Conservation (phyloP, 805 yeast species). For the Lipomyces kockii region DNA sequence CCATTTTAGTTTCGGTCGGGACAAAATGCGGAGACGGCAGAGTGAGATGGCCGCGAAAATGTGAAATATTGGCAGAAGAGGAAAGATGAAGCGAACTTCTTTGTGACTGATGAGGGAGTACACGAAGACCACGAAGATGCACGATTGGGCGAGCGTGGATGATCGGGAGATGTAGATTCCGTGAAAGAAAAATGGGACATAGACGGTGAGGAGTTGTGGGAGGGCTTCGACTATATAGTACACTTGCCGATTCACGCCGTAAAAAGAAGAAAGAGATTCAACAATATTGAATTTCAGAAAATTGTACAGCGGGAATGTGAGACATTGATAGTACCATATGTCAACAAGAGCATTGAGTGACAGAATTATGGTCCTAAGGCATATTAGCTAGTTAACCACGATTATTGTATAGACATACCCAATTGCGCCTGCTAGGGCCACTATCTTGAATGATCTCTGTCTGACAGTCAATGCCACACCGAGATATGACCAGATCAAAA, state of each 20-base stretch:
- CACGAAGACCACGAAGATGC: constrained; percentile 53
- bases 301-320: constrained; percentile 59
- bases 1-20: constrained; percentile 4
- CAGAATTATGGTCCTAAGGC: constrained; percentile 44
- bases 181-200: constrained; percentile 62
- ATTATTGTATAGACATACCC: constrained; percentile 29
- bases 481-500: constrained; percentile 70
- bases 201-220: constrained; percentile 73
- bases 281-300: constrained; percentile 80
- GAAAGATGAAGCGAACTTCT: constrained; percentile 88
- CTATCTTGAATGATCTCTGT: constrained; percentile 21
- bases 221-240: constrained; percentile 83
- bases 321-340: constrained; percentile 59
- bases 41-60: constrained; percentile 51
- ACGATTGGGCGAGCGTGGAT: constrained; percentile 41
- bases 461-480: constrained; percentile 50
- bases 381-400: background rate
- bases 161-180: constrained; percentile 47
- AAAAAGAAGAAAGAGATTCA: constrained; percentile 73
- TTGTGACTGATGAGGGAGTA: constrained; percentile 80
- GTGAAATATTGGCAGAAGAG: constrained; percentile 75
- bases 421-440: constrained; percentile 22
- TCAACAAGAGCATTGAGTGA: constrained; percentile 56
- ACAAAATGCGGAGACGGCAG: constrained; percentile 42
- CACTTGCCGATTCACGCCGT: constrained; percentile 83